Conservation (phyloP, 805 yeast genomes). For the Candida andamanensis region DNA sequence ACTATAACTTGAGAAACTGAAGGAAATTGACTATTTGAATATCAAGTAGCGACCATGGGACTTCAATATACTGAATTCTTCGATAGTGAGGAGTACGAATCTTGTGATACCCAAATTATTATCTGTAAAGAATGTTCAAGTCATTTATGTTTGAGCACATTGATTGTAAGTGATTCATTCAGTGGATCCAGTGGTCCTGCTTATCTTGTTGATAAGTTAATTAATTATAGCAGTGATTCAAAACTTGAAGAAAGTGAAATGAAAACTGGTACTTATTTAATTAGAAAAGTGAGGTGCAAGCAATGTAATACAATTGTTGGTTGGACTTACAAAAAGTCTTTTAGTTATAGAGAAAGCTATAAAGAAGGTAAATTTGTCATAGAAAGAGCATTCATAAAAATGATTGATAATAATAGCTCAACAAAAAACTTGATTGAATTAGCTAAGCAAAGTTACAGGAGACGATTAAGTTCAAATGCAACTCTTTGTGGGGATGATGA, state of each 20-base stretch:
- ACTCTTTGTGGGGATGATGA: slow-evolving; percentile 14
- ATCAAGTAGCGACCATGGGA: slow-evolving; percentile 34
- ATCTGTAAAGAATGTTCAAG: slow-evolving; percentile 37
- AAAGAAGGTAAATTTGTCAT: slow-evolving; percentile 43
- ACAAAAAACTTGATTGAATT: slow-evolving; percentile 28
- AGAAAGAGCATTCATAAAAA: slow-evolving; percentile 30
- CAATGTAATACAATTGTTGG: slow-evolving; percentile 35
- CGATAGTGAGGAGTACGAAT: slow-evolving; percentile 31
- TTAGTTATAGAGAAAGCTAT: slow-evolving; percentile 29
- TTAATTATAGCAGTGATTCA: slow-evolving; percentile 26
- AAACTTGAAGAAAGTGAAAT: slow-evolving; percentile 28
- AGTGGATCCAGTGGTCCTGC: slow-evolving; percentile 39
- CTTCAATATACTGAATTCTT: slow-evolving; percentile 36
- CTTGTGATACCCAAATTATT: slow-evolving; percentile 32
- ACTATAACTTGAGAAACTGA: too few species aligned
- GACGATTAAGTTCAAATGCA: slow-evolving; percentile 15
- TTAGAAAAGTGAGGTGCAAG: slow-evolving; percentile 33
- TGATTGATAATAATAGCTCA: slow-evolving; percentile 31
- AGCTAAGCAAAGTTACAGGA: slow-evolving; percentile 18
- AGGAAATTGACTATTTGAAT: too few species aligned
- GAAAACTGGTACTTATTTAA: slow-evolving; percentile 36
- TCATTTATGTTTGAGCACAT: slow-evolving; percentile 34
- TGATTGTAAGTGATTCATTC: slow-evolving; percentile 35
- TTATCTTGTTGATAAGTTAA: slow-evolving; percentile 34
- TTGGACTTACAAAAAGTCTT: slow-evolving; percentile 39